Conservation (phyloP, 2,329 filamentous ascomycete species). For the Exophiala lecanii-corni region DNA sequence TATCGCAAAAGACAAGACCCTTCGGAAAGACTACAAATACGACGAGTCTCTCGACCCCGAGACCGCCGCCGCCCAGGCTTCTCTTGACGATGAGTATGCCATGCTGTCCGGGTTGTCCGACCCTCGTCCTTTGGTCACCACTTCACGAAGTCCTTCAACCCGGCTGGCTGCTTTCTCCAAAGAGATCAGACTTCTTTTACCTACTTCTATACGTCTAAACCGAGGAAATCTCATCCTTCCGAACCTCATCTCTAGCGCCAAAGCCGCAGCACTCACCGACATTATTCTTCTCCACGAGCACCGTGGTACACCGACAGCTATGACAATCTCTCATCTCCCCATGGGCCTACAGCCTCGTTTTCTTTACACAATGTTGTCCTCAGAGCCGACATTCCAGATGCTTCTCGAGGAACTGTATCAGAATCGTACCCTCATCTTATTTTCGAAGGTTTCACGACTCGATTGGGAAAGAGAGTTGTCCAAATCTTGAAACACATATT, state of each 20-base stretch:
- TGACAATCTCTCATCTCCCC: constrained; percentile 82
- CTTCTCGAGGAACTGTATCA: constrained; percentile 77
- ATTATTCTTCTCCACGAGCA: constrained; percentile 88
- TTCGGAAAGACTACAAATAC: constrained; percentile 87
- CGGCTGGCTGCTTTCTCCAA: constrained; percentile 87
- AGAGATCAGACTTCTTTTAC: constrained; percentile 77
- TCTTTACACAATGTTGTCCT: constrained; percentile 89
- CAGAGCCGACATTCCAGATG: constrained; percentile 86
- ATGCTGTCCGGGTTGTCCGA: constrained; percentile 88
- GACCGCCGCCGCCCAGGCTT: constrained; percentile 77
- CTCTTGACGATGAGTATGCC: constrained; percentile 87
- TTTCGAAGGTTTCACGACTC: constrained; percentile 86
- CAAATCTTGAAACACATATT: constrained; percentile 93
- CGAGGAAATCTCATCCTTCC: constrained; percentile 84
- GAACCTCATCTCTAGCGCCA: constrained; percentile 77
- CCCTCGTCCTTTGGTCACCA: constrained; percentile 83
- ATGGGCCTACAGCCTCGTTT: constrained; percentile 83
- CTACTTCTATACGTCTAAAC: constrained; percentile 83
- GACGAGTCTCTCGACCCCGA: constrained; percentile 80
- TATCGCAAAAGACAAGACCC: constrained; percentile 78
- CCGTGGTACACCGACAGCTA: constrained; percentile 81
- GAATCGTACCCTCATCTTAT: constrained; percentile 93
- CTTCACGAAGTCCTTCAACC: constrained; percentile 79
- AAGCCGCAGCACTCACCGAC: constrained; percentile 75
- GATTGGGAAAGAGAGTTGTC: constrained; percentile 73